phyloP scores from a whole-genome alignment of 176 grass and related monocot species.

The Avena atlantica region DNA sequence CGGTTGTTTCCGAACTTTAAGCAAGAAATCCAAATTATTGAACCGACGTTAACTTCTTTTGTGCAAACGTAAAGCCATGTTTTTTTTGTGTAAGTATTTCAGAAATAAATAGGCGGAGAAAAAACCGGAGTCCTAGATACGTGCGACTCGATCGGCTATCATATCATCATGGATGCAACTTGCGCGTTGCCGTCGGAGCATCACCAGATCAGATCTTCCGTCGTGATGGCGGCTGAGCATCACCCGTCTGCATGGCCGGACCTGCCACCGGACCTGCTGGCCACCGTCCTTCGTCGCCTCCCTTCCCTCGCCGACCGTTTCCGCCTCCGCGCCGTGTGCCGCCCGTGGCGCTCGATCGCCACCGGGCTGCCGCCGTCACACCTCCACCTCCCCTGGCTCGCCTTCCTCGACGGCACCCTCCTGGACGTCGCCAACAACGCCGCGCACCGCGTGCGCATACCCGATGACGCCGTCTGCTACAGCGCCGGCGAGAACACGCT shows the following conservation, averaged over 20 bases:
- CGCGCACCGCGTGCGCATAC: neutral
- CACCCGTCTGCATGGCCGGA: neutral
- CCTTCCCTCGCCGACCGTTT: neutral
- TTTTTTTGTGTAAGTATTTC: no score
- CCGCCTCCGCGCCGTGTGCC: neutral
- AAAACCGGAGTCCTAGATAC: no score
- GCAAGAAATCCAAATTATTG: no score
- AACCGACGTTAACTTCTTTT: no score
- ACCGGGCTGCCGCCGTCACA: no score
- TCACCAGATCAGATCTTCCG: neutral
- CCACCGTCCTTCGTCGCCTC: neutral
- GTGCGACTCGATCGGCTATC: no score
- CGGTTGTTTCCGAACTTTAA: no score
- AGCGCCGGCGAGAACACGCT: neutral
- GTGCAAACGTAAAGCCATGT: no score
- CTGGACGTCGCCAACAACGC: neutral
- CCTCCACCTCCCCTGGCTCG: neutral
- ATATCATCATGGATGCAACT: neutral
- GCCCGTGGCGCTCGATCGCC: no score
- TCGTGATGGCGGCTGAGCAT: neutral
- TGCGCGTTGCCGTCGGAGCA: neutral
- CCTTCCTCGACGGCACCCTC: slow-evolving; percentile 4
- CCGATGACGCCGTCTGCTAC: neutral
- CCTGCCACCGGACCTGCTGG: neutral
- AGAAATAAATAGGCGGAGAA: no score